Conservation (phyloP, 2,329 filamentous ascomycete genomes). For the Hypoxylon sp. region DNA sequence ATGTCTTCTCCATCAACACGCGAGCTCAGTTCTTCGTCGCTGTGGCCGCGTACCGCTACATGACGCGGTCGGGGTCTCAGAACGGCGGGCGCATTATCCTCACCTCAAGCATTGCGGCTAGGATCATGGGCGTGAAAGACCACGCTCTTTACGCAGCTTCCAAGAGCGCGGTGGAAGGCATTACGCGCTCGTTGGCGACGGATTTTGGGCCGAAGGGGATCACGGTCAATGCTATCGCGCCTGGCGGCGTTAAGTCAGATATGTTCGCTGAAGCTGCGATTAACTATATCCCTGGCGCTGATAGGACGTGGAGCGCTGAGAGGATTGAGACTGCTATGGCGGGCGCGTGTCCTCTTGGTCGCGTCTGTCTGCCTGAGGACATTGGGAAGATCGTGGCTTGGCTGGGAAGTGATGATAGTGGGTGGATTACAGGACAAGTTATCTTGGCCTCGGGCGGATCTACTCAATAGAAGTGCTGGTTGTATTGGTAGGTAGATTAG, state of each 20-base stretch:
- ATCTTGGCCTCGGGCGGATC: constrained; percentile 17
- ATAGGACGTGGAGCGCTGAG: constrained; percentile 12
- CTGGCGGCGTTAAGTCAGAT: constrained; percentile 18
- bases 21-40: constrained; percentile 20
- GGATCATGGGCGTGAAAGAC: constrained; percentile 14
- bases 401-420: constrained; percentile 10
- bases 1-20: constrained; percentile 19
- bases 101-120: constrained; percentile 19
- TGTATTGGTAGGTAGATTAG: no score
- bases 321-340: constrained; percentile 8
- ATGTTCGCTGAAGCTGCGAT: constrained; percentile 19
- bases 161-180: constrained; percentile 19
- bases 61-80: constrained; percentile 3
- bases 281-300: constrained; percentile 18
- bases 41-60: constrained; percentile 11
- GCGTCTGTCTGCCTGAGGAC: constrained; percentile 9
- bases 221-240: constrained; percentile 21
- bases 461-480: not conserved
- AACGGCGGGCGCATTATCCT: constrained; percentile 12
- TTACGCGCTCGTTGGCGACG: constrained; percentile 17
- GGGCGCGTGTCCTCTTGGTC: constrained; percentile 7
- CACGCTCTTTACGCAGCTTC: constrained; percentile 19
- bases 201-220: constrained; percentile 13
- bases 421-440: constrained; percentile 13
- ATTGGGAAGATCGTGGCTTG: constrained; percentile 14